Evolutionary conservation across 2,329 filamentous ascomycete genomes (phyloP).

Genomic region (Pyrenophora teres): DNA sequence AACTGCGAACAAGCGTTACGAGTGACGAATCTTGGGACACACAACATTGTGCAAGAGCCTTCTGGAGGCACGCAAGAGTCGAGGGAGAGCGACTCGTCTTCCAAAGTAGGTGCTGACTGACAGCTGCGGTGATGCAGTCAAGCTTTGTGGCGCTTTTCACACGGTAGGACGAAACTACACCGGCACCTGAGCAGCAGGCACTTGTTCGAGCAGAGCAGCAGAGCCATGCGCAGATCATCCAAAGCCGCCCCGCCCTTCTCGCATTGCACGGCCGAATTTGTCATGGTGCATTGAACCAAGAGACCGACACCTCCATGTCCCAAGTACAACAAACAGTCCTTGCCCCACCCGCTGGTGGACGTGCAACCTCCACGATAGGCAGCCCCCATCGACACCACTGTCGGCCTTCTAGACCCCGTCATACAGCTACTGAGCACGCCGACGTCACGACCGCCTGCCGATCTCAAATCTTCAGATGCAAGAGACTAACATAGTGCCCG

Average conservation of each 20-base stretch:
- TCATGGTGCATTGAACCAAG: background rate
- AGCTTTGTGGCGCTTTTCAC: constrained; percentile 44
- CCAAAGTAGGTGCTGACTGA: constrained; percentile 23
- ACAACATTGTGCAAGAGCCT: constrained; percentile 3
- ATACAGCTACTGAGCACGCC: background rate
- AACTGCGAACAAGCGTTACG: constrained; percentile 14
- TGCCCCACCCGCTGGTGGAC: background rate
- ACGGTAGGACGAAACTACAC: constrained; percentile 16
- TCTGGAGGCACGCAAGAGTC: background rate
- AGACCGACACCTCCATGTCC: background rate
- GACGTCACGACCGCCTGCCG: background rate
- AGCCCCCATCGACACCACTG: constrained; percentile 4
- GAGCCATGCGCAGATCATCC: background rate
- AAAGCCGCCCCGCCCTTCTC: background rate
- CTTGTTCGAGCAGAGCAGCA: constrained; percentile 2
- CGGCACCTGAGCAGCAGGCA: constrained; percentile 9
- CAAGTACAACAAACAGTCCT: constrained; percentile 6
- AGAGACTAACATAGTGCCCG: constrained; percentile 13
- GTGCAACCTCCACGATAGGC: constrained; percentile 11
- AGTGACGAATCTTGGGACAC: constrained; percentile 11
- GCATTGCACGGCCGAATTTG: background rate
- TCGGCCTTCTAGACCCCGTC: background rate
- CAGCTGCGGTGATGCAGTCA: constrained; percentile 31
- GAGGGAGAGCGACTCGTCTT: background rate
- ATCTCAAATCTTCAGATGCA: background rate